Conservation (phyloP, 2,329 filamentous ascomycete species). For the Alternaria viburni region DNA sequence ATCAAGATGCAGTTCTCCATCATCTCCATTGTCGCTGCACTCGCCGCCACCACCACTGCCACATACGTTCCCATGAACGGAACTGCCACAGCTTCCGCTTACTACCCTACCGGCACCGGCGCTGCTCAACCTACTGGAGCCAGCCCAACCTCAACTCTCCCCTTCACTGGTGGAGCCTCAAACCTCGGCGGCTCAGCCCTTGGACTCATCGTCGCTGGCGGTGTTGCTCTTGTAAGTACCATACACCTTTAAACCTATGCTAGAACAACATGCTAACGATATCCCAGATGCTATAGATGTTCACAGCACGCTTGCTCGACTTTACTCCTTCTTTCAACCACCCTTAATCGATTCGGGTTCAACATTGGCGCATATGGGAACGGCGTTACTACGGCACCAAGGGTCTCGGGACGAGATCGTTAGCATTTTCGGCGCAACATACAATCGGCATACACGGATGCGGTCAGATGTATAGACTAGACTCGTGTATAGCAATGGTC, state of each 20-base stretch:
- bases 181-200: conserved; percentile 35
- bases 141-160: conserved; percentile 22
- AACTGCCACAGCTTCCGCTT: conserved; percentile 25
- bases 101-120: conserved; percentile 36
- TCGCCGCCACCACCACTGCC: conserved; percentile 37
- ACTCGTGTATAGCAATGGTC: not conserved
- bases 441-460: not conserved
- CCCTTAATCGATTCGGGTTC: conserved; percentile 2
- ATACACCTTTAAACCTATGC: not conserved
- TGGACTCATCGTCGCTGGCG: conserved; percentile 38
- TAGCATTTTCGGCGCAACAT: conserved; percentile 8
- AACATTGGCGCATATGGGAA: conserved; percentile 9
- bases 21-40: conserved; percentile 30
- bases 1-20: conserved; percentile 43
- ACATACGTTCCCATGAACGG: conserved; percentile 31
- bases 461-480: not conserved
- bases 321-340: not conserved
- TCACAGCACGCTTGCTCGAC: not conserved
- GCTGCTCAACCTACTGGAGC: conserved; percentile 18
- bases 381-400: conserved; percentile 1
- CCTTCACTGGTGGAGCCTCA: conserved; percentile 38
- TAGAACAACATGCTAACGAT: conserved; percentile 3
- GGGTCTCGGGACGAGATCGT: not conserved
- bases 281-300: conserved; percentile 15
- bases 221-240: conserved; percentile 38